Percentiles rank a stretch among this genome's conserved stretches.
phyloP scores from a whole-genome alignment of 176 grass and related monocot species.

The Zoysia japonica region DNA sequence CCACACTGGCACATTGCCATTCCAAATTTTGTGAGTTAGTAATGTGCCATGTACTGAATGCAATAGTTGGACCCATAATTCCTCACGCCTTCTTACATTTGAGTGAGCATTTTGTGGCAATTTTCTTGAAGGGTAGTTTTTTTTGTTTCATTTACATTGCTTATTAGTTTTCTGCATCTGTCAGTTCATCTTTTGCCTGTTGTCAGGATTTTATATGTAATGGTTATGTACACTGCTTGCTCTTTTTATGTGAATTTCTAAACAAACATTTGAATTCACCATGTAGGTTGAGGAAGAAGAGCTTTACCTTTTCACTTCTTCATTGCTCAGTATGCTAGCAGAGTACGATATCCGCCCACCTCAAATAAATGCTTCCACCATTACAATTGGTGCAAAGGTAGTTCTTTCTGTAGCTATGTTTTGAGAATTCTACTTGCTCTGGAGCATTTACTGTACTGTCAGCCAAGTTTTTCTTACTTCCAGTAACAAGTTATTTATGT shows the following conservation, averaged over 20 bases:
- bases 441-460: constrained; percentile 10
- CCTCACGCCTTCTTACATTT: background rate
- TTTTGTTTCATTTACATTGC: background rate
- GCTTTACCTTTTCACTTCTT: constrained; percentile 85
- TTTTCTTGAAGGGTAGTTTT: constrained; percentile 12
- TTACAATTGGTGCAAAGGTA: constrained; percentile 77
- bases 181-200: constrained; percentile 3
- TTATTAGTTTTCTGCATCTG: constrained; percentile 16
- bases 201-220: constrained; percentile 8
- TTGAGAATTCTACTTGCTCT: constrained; percentile 3
- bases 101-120: background rate
- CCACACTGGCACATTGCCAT: background rate
- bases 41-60: constrained; percentile 4
- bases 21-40: constrained; percentile 11
- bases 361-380: constrained; percentile 73
- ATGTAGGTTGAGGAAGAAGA: constrained; percentile 90
- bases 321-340: constrained; percentile 81
- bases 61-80: background rate
- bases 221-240: constrained; percentile 16
- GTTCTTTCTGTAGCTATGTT: constrained; percentile 4
- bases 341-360: constrained; percentile 76
- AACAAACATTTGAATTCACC: constrained; percentile 27
- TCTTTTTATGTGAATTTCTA: constrained; percentile 12
- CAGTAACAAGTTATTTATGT: background rate
- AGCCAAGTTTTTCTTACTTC: background rate